Evolutionary conservation across 257 asterid genomes (phyloP), one percentile per base, ranked within the genome.

Genomic region (Euphrasia confusa): DNA sequence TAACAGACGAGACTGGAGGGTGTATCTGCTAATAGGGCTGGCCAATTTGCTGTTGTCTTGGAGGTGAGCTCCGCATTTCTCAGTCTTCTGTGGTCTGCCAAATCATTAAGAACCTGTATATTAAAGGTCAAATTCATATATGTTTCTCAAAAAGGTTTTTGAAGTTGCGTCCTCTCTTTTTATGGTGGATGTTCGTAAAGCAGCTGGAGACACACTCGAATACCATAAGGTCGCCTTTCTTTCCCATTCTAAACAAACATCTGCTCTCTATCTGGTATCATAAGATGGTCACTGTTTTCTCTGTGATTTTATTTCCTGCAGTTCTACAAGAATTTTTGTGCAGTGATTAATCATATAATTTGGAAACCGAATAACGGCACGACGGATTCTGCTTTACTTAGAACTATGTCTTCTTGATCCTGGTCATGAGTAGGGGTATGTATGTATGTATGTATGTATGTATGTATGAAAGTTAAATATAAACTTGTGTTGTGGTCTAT

Each of bases 141-240:
- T 11, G 15, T 67, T 50, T 27, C 65, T 58, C 13, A 50, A 12
- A 12, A 37, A 92, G 97, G 94, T 92, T 61, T 92, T 58, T 69
- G 93, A 89, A 84, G 95, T 92, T 15, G 96, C 95, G 4, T 86
- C 95, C 10, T 80, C 96, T 58, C 97, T 92, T 73, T 92, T 83
- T 67, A 89, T 89, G 99, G 97, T 89, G 71, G 99, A 92, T 63
- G 95, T 84, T 47, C 85, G 99, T 35, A 88, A 88, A 78, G 89
- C 93, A 58, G 95, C 95, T 37, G 99, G 97, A 54, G 98, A 83
- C 66, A 86, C 95, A 53, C 84, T 92, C 63, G 97, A 92, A 72
- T 92, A 88, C 77, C 97, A 92, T 71, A 84, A 81, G 93, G 95
- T 88, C 33, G 42, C 73, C 60, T 67, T 49, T 53, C 17, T 68